These are phyloP conservation scores for Cicer chorassanicum DNA, from an alignment of 306 rosid species.

Conservation along the genomic window DNA sequence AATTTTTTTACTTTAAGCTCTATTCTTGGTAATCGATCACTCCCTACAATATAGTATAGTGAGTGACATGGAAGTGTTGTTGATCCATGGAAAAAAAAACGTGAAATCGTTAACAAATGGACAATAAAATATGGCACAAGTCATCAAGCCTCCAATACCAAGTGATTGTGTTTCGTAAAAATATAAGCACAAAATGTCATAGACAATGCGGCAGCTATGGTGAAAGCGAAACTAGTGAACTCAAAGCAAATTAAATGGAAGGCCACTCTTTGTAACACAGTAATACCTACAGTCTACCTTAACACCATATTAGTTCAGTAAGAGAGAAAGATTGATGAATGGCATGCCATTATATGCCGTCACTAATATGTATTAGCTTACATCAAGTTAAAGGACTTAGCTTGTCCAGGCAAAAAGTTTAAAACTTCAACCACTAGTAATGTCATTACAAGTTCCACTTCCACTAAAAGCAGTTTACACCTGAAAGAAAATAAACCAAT, in stretches of 20 bases:
- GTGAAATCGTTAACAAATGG: too few relatives aligned
- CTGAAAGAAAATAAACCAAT: neutral
- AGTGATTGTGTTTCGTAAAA: too few relatives aligned
- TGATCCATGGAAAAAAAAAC: too few relatives aligned
- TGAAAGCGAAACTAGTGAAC: too few relatives aligned
- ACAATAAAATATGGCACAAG: too few relatives aligned
- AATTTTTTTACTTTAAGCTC: too few relatives aligned
- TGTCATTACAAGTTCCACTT: conserved; percentile 25
- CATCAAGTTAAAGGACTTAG: neutral
- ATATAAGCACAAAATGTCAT: too few relatives aligned
- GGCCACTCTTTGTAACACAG: neutral
- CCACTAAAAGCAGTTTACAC: neutral
- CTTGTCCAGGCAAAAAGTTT: neutral
- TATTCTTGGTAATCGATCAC: too few relatives aligned
- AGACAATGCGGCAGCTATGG: too few relatives aligned
- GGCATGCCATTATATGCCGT: conserved; percentile 1
- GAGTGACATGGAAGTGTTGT: too few relatives aligned
- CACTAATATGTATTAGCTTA: conserved; percentile 8
- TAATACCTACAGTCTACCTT: conserved; percentile 4
- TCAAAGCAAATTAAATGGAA: neutral
- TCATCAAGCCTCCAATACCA: too few relatives aligned
- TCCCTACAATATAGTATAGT: too few relatives aligned
- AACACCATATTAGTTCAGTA: conserved; percentile 7
- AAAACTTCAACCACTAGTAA: neutral
- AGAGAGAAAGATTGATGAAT: conserved; percentile 6